Evolutionary conservation across 2,329 filamentous ascomycete genomes (phyloP).

Genomic region (Nemania sp.): DNA sequence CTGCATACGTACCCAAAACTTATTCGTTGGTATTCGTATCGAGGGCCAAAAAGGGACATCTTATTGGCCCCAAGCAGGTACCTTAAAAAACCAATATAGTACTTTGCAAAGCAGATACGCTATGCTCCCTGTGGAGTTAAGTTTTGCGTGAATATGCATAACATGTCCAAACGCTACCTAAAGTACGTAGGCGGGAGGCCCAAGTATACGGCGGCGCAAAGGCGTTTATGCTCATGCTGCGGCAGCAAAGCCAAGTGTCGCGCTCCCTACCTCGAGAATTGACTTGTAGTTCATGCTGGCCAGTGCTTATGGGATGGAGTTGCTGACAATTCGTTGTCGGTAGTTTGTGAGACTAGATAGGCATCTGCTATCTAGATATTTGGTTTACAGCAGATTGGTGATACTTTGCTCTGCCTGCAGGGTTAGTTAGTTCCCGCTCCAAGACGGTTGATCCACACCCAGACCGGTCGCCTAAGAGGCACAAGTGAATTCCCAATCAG

Average conservation of each 20-base stretch:
- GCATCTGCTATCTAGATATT: too few relatives aligned
- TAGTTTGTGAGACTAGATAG: too few relatives aligned
- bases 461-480: constrained; percentile 33
- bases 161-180: constrained; percentile 32
- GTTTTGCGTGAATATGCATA: constrained; percentile 36
- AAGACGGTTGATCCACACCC: constrained; percentile 33
- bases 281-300: background rate
- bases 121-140: constrained; percentile 31
- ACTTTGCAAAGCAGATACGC: constrained; percentile 9
- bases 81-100: too few relatives aligned
- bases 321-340: background rate
- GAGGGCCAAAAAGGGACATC: background rate
- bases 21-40: background rate
- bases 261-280: constrained; percentile 18
- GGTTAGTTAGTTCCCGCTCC: constrained; percentile 32
- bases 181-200: constrained; percentile 32
- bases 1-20: constrained; percentile 22
- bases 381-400: background rate
- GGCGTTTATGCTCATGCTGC: constrained; percentile 23
- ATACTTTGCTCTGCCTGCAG: background rate
- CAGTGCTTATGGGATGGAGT: too few relatives aligned
- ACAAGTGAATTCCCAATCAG: constrained; percentile 28
- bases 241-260: constrained; percentile 2
- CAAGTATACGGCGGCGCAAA: constrained; percentile 30
- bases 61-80: background rate